These are phyloP conservation scores for Aspergillus vadensis DNA, from an alignment of 2,329 filamentous ascomycete species.

Conservation along the genomic window DNA sequence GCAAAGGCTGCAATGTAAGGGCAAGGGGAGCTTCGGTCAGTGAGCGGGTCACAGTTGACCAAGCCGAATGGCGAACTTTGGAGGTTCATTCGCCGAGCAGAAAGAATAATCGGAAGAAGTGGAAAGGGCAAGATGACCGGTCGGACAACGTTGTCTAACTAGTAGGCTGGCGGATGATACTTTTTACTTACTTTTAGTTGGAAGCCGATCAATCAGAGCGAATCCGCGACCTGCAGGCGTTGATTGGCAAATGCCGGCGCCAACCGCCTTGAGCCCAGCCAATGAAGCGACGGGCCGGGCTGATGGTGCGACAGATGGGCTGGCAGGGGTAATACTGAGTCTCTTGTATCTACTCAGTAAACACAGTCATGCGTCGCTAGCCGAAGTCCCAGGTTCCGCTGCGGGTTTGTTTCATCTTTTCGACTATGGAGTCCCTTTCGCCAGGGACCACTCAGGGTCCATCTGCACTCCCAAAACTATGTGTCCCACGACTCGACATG, in stretches of 20 bases:
- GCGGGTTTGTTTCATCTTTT: neutral
- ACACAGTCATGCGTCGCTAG: neutral
- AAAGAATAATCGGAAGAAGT: neutral
- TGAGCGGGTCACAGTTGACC: neutral
- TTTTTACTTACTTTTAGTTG: neutral
- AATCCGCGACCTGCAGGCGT: neutral
- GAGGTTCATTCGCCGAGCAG: neutral
- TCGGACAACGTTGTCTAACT: neutral
- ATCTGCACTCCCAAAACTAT: neutral
- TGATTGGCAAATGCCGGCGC: conserved; percentile 10
- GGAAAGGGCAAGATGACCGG: neutral
- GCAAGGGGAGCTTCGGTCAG: neutral
- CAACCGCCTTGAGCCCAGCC: neutral
- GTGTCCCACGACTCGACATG: neutral
- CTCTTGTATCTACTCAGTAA: neutral
- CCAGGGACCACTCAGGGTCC: neutral
- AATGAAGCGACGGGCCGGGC: conserved; percentile 1
- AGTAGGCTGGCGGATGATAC: too few relatives aligned
- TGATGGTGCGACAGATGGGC: conserved; percentile 6
- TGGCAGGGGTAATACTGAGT: too few relatives aligned
- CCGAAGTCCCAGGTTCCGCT: neutral
- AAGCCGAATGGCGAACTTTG: neutral
- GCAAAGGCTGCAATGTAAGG: neutral
- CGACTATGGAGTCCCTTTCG: too few relatives aligned
- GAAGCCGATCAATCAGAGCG: neutral